Evolutionary conservation across 768 basidiomycete species (phyloP).

Genomic region (Collybiopsis luxurians): DNA sequence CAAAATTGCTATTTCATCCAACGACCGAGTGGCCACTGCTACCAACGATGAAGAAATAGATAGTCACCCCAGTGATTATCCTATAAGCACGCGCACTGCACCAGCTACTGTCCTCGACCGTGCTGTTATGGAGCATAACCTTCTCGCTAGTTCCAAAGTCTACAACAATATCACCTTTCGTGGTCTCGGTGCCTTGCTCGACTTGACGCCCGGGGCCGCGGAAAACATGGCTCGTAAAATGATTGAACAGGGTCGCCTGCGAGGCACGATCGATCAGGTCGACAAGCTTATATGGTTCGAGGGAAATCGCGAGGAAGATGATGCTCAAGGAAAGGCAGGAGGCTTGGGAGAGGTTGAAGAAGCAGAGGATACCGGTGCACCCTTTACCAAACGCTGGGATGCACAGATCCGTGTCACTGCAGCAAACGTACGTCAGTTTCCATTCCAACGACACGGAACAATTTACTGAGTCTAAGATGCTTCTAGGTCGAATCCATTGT

Average conservation of each 20-base stretch:
- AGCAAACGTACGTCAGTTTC: constrained; percentile 60
- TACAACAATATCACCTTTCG: constrained; percentile 97
- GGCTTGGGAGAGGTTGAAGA: constrained; percentile 89
- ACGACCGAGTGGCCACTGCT: constrained; percentile 73
- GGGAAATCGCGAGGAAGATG: constrained; percentile 80
- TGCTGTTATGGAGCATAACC: constrained; percentile 98
- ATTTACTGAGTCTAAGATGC: background rate
- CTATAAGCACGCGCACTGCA: constrained; percentile 76
- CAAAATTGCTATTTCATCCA: constrained; percentile 81
- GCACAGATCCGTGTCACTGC: constrained; percentile 87
- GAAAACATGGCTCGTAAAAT: constrained; percentile 98
- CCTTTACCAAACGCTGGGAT: constrained; percentile 96
- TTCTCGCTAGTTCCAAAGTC: constrained; percentile 93
- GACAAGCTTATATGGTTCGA: constrained; percentile 95
- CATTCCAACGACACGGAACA: background rate
- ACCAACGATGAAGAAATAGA: constrained; percentile 53
- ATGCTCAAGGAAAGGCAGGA: constrained; percentile 92
- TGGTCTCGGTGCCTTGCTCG: constrained; percentile 88
- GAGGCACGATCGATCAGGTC: constrained; percentile 94
- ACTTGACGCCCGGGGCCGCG: constrained; percentile 87
- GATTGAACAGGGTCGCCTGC: constrained; percentile 95
- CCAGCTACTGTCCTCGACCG: constrained; percentile 95
- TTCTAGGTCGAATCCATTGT: constrained; percentile 83
- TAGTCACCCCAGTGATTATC: constrained; percentile 44
- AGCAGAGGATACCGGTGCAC: constrained; percentile 83